Evolutionary conservation across 257 asterid species (phyloP).

Genomic region (Solanum pimpinellifolium): DNA sequence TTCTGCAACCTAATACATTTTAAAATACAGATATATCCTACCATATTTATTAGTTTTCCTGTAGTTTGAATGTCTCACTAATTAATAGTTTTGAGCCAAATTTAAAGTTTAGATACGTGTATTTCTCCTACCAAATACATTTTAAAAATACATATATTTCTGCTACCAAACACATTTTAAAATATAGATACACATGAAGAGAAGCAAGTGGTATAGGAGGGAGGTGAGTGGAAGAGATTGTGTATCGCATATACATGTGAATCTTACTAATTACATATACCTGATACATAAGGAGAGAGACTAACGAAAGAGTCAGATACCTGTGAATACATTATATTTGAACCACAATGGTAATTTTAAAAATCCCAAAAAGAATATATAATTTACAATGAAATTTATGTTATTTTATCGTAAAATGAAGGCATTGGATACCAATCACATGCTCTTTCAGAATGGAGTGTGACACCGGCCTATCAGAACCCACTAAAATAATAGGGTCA

Average conservation of each 20-base stretch:
- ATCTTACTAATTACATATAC: no score
- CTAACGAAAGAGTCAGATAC: not conserved
- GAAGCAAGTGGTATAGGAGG: not conserved
- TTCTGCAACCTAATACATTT: not conserved
- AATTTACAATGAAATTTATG: no score
- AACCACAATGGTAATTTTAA: not conserved
- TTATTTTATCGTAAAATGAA: not conserved
- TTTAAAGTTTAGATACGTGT: no score
- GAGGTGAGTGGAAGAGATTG: not conserved
- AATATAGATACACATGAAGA: not conserved
- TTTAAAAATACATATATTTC: no score
- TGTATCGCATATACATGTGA: not conserved
- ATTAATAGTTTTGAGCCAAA: no score
- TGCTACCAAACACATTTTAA: no score
- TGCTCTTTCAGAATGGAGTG: not conserved
- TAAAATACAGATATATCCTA: not conserved
- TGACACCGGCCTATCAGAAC: not conserved
- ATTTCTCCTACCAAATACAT: no score
- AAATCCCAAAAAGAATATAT: no score
- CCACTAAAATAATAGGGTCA: not conserved
- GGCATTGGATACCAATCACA: not conserved
- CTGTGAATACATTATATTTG: not conserved
- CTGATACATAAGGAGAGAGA: not conserved
- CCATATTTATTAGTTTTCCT: no score
- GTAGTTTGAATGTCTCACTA: no score